Percentiles rank a stretch among this genome's conserved stretches.
phyloP scores from a whole-genome alignment of 1,284 basidiomycete species.

The Fomes fomentarius region DNA sequence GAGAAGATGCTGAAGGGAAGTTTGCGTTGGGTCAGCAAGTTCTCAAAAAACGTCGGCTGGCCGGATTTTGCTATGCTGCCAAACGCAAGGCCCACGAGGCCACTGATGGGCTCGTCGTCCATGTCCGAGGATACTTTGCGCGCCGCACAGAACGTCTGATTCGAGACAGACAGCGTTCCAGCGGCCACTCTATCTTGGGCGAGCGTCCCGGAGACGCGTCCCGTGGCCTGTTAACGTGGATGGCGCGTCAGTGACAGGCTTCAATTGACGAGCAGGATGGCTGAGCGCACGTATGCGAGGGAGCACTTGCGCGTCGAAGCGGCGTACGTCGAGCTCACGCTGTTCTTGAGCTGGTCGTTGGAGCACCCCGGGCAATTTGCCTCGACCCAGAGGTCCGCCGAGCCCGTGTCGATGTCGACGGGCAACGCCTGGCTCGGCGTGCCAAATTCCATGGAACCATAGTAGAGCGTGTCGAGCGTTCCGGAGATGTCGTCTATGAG shows the following conservation, averaged over 20 bases:
- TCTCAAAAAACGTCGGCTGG: conserved; percentile 64
- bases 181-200: conserved; percentile 52
- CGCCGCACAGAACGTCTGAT: conserved; percentile 55
- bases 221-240: conserved; percentile 44
- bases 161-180: conserved; percentile 43
- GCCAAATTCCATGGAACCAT: conserved; percentile 50
- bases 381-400: conserved; percentile 60
- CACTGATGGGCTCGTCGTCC: conserved; percentile 48
- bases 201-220: conserved; percentile 49
- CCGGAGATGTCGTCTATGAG: conserved; percentile 43
- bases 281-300: conserved; percentile 63
- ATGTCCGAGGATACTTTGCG: conserved; percentile 46
- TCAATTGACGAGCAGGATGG: too few relatives aligned
- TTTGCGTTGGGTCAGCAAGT: conserved; percentile 47
- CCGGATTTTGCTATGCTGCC: conserved; percentile 49
- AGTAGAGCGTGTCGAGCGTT: conserved; percentile 53
- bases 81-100: conserved; percentile 64
- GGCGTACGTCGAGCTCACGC: conserved; percentile 44
- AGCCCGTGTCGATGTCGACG: conserved; percentile 63
- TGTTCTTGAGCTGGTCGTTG: conserved; percentile 40
- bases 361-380: conserved; percentile 44
- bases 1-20: conserved; percentile 56
- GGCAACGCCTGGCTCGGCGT: conserved; percentile 47
- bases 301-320: conserved; percentile 41
- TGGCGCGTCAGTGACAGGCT: too few relatives aligned